Conservation (phyloP, 768 basidiomycete genomes). For the Tubosaeta brunneosetosa region DNA sequence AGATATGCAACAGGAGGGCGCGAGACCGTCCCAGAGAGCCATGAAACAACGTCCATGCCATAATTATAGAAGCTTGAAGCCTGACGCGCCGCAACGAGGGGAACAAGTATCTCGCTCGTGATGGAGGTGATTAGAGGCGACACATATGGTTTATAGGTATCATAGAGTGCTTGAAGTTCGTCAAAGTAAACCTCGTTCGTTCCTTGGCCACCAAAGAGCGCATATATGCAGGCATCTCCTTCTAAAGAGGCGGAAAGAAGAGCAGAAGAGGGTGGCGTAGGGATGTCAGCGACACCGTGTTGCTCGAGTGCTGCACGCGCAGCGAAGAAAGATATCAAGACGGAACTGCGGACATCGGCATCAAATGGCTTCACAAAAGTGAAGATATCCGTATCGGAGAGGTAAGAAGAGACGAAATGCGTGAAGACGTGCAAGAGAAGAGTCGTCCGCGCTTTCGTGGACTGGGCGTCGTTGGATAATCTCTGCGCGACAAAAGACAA, state of each 20-base stretch:
- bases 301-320: conserved; percentile 68
- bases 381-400: conserved; percentile 74
- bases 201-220: conserved; percentile 96
- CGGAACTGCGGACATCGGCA: conserved; percentile 66
- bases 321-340: conserved; percentile 75
- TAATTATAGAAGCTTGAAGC: conserved; percentile 63
- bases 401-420: conserved; percentile 73
- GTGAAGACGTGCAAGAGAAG: conserved; percentile 73
- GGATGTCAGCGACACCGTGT: conserved; percentile 49
- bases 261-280: conserved; percentile 58
- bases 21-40: conserved; percentile 68
- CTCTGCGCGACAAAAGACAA: conserved; percentile 69
- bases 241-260: conserved; percentile 58
- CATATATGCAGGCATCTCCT: conserved; percentile 76
- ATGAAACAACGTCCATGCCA: conserved; percentile 77
- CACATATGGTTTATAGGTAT: conserved; percentile 88
- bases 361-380: conserved; percentile 72
- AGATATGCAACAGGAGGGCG: conserved; percentile 83
- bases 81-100: conserved; percentile 59
- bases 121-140: conserved; percentile 61
- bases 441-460: conserved; percentile 48
- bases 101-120: conserved; percentile 62
- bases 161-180: conserved; percentile 87
- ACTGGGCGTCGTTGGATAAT: conserved; percentile 52
- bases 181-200: conserved; percentile 98